Evolutionary conservation across 2,329 filamentous ascomycete species (phyloP), one percentile per base, ranked within the genome.

Genomic region (Aspergillus luchuensis): DNA sequence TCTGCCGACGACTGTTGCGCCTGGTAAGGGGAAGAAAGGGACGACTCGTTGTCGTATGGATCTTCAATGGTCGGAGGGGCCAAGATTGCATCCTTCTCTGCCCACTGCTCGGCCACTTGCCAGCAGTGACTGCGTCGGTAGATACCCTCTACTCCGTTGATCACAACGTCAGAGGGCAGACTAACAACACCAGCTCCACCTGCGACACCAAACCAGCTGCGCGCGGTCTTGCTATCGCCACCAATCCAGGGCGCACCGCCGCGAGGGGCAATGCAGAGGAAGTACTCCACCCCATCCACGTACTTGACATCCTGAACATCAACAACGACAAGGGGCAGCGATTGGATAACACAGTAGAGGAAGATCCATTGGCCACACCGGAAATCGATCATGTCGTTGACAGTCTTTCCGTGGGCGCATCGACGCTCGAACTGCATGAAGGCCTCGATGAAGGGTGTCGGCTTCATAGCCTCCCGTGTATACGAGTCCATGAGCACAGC

Each of bases 401-500:
- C 61, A 25, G 67, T 78, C 67, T 80, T 81, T 4, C 79, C 78
- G 36, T 76, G 72, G 8, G 76, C 79, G 17, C 67, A 73, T 30
- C 76, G 76, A 8, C 80, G 77, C 66, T 82, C 80, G 59, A 80
- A 81, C 49, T 77, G 73, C 74, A 80, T 79, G 59, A 81, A 82
- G 30, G 75, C 74, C 63, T 82, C 79, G 30, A 82, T 75, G 64
- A 81, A 82, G 1, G 75, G 67, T 1, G 79, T 81, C 15, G 79
- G 75, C 48, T 76, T 78, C 67, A 82, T 85, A 1, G 87, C 87
- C 66, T 94, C 91, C 48, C 87, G 85, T 66, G 97, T 96, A 77
- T 93, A 93, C 0, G 90, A 89, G 63, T 88, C 89, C 71, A 89
- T 87, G n/a, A 97, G 79, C 36, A 97, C 83, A 19, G 89, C 84